A percentile compares a stretch with the other conserved stretches of the same genome.
phyloP scores from a whole-genome alignment of 1,284 basidiomycete genomes.

The Lignosus rhinocerotis region DNA sequence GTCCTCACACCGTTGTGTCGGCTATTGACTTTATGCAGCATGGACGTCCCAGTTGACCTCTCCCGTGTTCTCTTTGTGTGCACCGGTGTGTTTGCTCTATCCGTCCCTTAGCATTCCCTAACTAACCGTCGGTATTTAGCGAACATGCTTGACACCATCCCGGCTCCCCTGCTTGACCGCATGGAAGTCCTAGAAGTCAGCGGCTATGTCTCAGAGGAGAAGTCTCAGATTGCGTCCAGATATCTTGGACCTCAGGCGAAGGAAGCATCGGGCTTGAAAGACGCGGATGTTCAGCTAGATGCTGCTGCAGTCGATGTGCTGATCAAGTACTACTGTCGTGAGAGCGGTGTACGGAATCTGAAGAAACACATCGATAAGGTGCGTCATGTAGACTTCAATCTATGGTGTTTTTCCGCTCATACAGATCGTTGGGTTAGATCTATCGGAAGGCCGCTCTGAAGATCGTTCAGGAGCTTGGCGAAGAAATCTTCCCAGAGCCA shows the following conservation, averaged over 20 bases:
- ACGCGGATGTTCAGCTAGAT: slow-evolving; percentile 80
- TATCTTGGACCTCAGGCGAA: slow-evolving; percentile 96
- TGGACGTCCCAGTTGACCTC: slow-evolving; percentile 97
- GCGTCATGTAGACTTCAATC: background rate
- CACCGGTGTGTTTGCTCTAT: slow-evolving; percentile 57
- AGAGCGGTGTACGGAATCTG: slow-evolving; percentile 92
- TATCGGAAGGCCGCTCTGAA: slow-evolving; percentile 96
- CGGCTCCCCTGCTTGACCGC: slow-evolving; percentile 92
- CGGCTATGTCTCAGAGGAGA: slow-evolving; percentile 97
- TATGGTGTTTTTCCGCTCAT: background rate
- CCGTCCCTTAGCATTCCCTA: background rate
- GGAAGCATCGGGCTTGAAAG: slow-evolving; percentile 85
- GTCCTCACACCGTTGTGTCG: background rate
- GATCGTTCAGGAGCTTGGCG: slow-evolving; percentile 91
- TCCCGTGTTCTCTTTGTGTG: slow-evolving; percentile 97
- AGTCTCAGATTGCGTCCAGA: slow-evolving; percentile 87
- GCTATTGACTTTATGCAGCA: slow-evolving; percentile 45
- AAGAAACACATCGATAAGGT: slow-evolving; percentile 98
- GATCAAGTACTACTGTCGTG: slow-evolving; percentile 96
- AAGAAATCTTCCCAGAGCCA: slow-evolving; percentile 80
- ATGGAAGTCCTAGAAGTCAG: slow-evolving; percentile 98
- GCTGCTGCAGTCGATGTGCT: slow-evolving; percentile 83
- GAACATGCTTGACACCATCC: slow-evolving; percentile 94
- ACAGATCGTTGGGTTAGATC: slow-evolving; percentile 59
- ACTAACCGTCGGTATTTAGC: slow-evolving; percentile 41